These are phyloP conservation scores for Rosa hybrid DNA, from an alignment of 331 rosid species.

Conservation along the genomic window DNA sequence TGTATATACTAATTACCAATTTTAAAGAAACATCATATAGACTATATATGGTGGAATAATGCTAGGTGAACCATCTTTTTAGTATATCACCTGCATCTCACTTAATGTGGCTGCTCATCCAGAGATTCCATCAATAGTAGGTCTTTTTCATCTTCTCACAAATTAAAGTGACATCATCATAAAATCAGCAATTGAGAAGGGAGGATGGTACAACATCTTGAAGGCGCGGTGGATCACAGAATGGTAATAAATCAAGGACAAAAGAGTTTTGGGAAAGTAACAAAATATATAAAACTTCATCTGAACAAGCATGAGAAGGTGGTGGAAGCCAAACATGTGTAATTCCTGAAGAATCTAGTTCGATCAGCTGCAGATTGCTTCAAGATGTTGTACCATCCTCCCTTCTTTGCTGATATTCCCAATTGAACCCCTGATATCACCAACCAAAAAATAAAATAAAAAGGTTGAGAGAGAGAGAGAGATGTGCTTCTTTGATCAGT, in stretches of 20 bases:
- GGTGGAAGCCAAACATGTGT: constrained; percentile 98
- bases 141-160: too few species aligned
- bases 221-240: neutral
- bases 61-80: too few species aligned
- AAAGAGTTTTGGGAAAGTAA: neutral
- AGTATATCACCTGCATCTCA: too few species aligned
- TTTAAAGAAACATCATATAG: too few species aligned
- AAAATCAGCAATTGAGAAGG: too few species aligned
- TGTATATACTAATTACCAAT: too few species aligned
- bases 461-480: too few species aligned
- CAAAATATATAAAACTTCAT: constrained; percentile 39
- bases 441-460: neutral
- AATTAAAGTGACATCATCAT: too few species aligned
- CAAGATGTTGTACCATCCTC: constrained; percentile 74
- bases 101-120: too few species aligned
- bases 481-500: neutral
- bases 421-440: constrained; percentile 72
- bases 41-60: neutral
- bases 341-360: constrained; percentile 53
- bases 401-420: constrained; percentile 75
- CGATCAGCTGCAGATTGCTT: constrained; percentile 45
- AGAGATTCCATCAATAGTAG: too few species aligned
- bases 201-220: too few species aligned
- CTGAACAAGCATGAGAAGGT: constrained; percentile 62
- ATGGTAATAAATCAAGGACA: neutral